Percentiles rank a stretch among this genome's conserved stretches.
Evolutionary conservation across 495 filamentous ascomycete species (phyloP).

Genomic region (Talaromyces proteolyticus): DNA sequence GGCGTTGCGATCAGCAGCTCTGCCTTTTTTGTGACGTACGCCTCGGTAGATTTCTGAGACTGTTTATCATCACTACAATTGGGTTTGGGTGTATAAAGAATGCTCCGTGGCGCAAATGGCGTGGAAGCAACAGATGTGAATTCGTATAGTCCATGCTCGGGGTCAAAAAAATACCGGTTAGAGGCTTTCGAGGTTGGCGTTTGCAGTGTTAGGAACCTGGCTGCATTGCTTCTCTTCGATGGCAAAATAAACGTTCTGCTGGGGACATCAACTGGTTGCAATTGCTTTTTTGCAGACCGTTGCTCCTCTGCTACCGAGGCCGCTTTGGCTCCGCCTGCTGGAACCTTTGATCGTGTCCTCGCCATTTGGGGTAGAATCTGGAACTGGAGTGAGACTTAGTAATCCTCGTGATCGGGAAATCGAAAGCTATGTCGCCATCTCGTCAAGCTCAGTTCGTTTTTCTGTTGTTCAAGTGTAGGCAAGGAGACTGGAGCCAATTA

Average conservation of each 20-base stretch:
- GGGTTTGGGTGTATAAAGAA: slow-evolving; percentile 20
- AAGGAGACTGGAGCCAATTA: no score
- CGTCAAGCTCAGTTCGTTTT: no score
- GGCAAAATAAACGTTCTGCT: slow-evolving; percentile 81
- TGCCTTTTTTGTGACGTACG: slow-evolving; percentile 52
- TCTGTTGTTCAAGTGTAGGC: no score
- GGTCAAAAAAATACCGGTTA: slow-evolving; percentile 75
- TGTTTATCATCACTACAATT: background rate
- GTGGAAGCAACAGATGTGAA: slow-evolving; percentile 72
- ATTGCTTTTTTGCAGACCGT: background rate
- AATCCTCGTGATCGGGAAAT: no score
- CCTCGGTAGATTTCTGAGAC: slow-evolving; percentile 18
- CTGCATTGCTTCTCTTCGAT: slow-evolving; percentile 50
- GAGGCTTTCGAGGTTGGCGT: slow-evolving; percentile 64
- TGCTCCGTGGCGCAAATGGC: slow-evolving; percentile 23
- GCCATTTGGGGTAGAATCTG: background rate
- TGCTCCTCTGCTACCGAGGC: background rate
- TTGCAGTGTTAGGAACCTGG: slow-evolving; percentile 70
- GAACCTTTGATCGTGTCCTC: slow-evolving; percentile 1
- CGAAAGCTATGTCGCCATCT: no score
- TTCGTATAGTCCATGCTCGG: slow-evolving; percentile 73
- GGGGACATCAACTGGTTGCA: slow-evolving; percentile 24
- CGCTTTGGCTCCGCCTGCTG: background rate
- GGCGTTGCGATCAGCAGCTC: slow-evolving; percentile 78
- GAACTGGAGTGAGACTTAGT: no score